Percentiles rank a stretch among this genome's conserved stretches.
Conservation (phyloP, 2,329 filamentous ascomycete species). For the Alternaria gaisen region DNA sequence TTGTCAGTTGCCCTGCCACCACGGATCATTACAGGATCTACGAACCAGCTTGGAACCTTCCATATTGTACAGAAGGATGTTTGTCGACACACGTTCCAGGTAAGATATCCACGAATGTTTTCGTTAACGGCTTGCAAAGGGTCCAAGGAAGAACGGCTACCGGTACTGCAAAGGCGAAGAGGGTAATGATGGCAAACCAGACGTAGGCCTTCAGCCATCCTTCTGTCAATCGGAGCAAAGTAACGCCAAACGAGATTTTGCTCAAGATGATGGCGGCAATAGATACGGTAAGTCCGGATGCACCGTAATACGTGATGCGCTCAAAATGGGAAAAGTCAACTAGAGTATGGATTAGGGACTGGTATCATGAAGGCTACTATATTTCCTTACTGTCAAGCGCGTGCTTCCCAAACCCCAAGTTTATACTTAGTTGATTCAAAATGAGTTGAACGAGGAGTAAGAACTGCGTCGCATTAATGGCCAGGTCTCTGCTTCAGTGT, state of each 20-base stretch:
- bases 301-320: slow-evolving; percentile 11
- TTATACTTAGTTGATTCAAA: slow-evolving; percentile 6
- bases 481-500: neutral
- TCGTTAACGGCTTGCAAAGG: slow-evolving; percentile 15
- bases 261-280: slow-evolving; percentile 12
- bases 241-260: slow-evolving; percentile 24
- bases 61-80: slow-evolving; percentile 12
- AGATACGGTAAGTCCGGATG: slow-evolving; percentile 7
- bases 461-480: neutral
- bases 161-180: slow-evolving; percentile 14
- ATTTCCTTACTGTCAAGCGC: slow-evolving; percentile 9
- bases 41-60: slow-evolving; percentile 15
- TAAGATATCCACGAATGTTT: slow-evolving; percentile 16
- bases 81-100: slow-evolving; percentile 14
- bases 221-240: slow-evolving; percentile 19
- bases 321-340: slow-evolving; percentile 9
- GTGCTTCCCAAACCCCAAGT: slow-evolving; percentile 13
- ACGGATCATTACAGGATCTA: neutral
- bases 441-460: slow-evolving; percentile 1
- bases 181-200: slow-evolving; percentile 16
- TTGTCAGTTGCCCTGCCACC: slow-evolving; percentile 8
- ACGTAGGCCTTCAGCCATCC: slow-evolving; percentile 16
- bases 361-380: too few species aligned
- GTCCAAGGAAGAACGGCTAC: slow-evolving; percentile 14
- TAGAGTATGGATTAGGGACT: neutral